These are phyloP conservation scores for Globisporangium paroecandrum DNA, from an alignment of 352 stramenopile species.

Conservation along the genomic window DNA sequence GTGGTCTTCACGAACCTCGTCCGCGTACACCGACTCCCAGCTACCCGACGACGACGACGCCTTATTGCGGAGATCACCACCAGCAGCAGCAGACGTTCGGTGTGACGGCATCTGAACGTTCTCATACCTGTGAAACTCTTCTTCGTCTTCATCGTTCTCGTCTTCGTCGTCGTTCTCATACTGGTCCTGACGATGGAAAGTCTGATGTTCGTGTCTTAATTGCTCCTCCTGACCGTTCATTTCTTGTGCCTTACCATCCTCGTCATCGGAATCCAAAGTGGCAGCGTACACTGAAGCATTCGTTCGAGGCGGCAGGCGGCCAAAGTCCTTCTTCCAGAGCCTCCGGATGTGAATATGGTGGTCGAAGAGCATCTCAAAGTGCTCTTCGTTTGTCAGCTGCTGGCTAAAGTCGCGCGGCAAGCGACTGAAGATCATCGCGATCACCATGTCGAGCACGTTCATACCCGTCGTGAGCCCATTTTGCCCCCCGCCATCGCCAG, in stretches of 20 bases:
- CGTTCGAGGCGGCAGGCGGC: constrained; percentile 43
- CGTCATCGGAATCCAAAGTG: constrained; percentile 9
- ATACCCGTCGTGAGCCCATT: constrained; percentile 33
- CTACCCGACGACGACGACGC: constrained; percentile 22
- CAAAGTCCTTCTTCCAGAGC: constrained; percentile 85
- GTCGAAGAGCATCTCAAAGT: constrained; percentile 74
- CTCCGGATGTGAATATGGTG: constrained; percentile 76
- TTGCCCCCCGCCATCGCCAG: constrained; percentile 7
- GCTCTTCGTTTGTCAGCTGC: constrained; percentile 51
- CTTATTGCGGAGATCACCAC: constrained; percentile 9
- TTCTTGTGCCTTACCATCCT: constrained; percentile 18
- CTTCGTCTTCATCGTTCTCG: constrained; percentile 12
- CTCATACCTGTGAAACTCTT: constrained; percentile 16
- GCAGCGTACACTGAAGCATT: constrained; percentile 13
- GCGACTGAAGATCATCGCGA: constrained; percentile 84
- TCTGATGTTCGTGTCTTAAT: neutral
- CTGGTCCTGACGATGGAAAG: constrained; percentile 8
- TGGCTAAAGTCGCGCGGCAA: constrained; percentile 62
- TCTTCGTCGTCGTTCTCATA: constrained; percentile 9
- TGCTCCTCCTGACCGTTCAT: constrained; percentile 13
- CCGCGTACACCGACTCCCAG: constrained; percentile 27
- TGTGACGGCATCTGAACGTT: constrained; percentile 12
- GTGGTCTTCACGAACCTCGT: constrained; percentile 3
- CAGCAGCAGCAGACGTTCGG: constrained; percentile 10
- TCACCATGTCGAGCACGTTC: constrained; percentile 86